phyloP scores from a whole-genome alignment of 495 filamentous ascomycete genomes.

The Arthonia radiata region DNA sequence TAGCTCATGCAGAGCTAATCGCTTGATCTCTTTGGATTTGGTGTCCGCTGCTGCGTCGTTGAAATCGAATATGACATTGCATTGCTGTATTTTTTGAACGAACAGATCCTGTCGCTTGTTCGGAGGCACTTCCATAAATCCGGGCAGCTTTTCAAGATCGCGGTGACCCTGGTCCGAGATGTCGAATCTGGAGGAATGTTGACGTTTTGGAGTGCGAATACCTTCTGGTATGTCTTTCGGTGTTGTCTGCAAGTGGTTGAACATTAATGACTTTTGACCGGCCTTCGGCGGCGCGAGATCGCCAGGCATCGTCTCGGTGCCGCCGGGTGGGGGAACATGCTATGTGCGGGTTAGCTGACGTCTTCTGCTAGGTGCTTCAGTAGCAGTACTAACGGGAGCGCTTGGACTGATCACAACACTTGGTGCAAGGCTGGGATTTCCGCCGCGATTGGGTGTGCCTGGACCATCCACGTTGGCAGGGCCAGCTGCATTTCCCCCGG shows the following conservation, averaged over 20 bases:
- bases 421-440: slow-evolving; percentile 28
- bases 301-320: slow-evolving; percentile 92
- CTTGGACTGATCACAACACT: slow-evolving; percentile 93
- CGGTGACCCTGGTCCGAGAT: slow-evolving; percentile 77
- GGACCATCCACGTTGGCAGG: slow-evolving; percentile 23
- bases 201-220: slow-evolving; percentile 78
- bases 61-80: slow-evolving; percentile 99
- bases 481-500: slow-evolving; percentile 17
- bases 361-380: no score
- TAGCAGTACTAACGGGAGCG: slow-evolving; percentile 45
- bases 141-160: slow-evolving; percentile 88
- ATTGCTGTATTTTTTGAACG: slow-evolving; percentile 99
- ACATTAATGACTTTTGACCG: slow-evolving; percentile 65
- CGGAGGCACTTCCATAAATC: slow-evolving; percentile 96
- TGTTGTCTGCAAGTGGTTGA: slow-evolving; percentile 73
- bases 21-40: slow-evolving; percentile 99
- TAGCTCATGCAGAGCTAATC: slow-evolving; percentile 83
- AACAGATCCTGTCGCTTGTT: slow-evolving; percentile 91
- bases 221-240: slow-evolving; percentile 93
- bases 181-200: slow-evolving; percentile 93
- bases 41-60: slow-evolving; percentile 96
- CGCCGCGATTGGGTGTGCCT: slow-evolving; percentile 34
- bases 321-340: slow-evolving; percentile 84
- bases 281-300: slow-evolving; percentile 84
- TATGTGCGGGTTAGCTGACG: no score